Conservation (phyloP, 768 basidiomycete genomes). For the Podaxis carcinomalis region DNA sequence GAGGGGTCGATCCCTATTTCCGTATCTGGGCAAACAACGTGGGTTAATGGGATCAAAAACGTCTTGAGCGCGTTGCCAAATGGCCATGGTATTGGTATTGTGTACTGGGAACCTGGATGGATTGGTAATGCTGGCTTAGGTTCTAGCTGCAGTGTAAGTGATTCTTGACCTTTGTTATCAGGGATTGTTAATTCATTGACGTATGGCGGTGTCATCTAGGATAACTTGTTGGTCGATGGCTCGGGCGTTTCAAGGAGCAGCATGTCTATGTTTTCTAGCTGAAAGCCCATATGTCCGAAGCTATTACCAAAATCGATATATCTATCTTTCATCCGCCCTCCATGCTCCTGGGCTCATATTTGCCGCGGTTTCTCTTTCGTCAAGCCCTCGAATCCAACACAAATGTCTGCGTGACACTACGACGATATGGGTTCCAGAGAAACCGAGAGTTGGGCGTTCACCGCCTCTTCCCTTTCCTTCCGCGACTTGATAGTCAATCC, state of each 20-base stretch:
- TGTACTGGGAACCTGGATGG: slow-evolving; percentile 72
- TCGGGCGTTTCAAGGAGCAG: slow-evolving; percentile 40
- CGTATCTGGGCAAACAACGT: slow-evolving; percentile 46
- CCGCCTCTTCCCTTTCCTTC: too few relatives aligned
- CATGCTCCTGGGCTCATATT: too few relatives aligned
- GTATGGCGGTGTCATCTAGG: slow-evolving; percentile 23
- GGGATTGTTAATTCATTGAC: neutral
- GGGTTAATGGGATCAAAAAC: slow-evolving; percentile 47
- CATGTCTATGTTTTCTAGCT: slow-evolving; percentile 33
- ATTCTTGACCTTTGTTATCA: neutral
- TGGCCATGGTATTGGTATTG: slow-evolving; percentile 42
- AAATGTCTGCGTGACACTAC: too few relatives aligned
- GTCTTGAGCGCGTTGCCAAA: slow-evolving; percentile 43
- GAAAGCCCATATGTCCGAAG: neutral
- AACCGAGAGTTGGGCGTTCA: too few relatives aligned
- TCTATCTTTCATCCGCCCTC: too few relatives aligned
- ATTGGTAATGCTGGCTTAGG: slow-evolving; percentile 48
- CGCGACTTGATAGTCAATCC: too few relatives aligned
- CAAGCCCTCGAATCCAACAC: too few relatives aligned
- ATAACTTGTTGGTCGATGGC: slow-evolving; percentile 45
- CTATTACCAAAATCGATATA: too few relatives aligned
- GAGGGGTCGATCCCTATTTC: slow-evolving; percentile 44
- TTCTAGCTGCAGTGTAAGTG: slow-evolving; percentile 35
- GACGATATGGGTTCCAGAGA: too few relatives aligned
- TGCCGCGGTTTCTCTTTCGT: too few relatives aligned